Base-by-base conservation (phyloP, 495 filamentous ascomycete species). In the Aspergillus taichungensis region DNA sequence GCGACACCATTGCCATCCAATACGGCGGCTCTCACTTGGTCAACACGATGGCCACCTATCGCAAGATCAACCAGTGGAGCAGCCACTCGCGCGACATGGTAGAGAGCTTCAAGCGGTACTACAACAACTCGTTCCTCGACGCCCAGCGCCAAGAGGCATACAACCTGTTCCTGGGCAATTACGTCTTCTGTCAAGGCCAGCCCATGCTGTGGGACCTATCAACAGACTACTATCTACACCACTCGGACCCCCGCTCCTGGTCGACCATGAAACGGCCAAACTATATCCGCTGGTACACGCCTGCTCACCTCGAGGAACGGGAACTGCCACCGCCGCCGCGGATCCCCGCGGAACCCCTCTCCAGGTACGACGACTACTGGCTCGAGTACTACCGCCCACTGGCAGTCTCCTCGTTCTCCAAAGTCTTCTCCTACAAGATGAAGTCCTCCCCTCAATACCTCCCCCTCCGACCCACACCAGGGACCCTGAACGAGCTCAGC, bases 21-120 rank as follows among this genome's bases (percentile, higher is more conserved):
- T 98, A 98, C 57, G 94, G 94, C 40, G 94, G 92, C 18, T 96
- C 90, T 8, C 92, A 97, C 61, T 74, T 98, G 1, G 92, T 98
- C 47, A 98, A 98, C 63, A 98, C 92, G 1, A 95, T 96, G 91
- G 90, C 90, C 46, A 97, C 94, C 2, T 98, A 98, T 61, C 82
- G 92, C 40, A 96, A 95, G 63, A 94, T 95, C 59, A 97, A 97
- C 49, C 90, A 96, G 59, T 98, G 92, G 92, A 95, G 87, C 33
- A 95, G 88, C 51, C 87, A 94, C 55, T 95, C 92, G 6, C 77
- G 92, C 35, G 92, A 98, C 61, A 98, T 98, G 92, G 87, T 98
- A 8, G 92, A 98, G 64, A 94, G 87, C 62, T 96, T 98, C 72
- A 98, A 97, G 61, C 81, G 92, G 29, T 98, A 97, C 67, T 98